Percentiles rank a stretch among this genome's conserved stretches.
Conservation (phyloP, 495 filamentous ascomycete species). For the Aspergillus egyptiacus region DNA sequence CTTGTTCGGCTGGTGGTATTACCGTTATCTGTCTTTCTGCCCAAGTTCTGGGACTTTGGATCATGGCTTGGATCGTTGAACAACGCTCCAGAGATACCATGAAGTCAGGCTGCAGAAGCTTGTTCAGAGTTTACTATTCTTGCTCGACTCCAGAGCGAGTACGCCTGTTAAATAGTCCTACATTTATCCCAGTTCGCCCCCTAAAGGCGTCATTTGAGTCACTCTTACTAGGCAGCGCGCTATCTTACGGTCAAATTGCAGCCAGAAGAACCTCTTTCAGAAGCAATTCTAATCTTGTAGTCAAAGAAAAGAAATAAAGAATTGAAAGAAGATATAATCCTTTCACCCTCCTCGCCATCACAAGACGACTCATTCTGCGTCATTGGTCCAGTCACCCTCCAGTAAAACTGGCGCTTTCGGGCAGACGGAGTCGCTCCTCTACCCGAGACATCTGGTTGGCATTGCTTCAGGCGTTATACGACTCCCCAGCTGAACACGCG, state of each 20-base stretch:
- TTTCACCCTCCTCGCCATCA: constrained; percentile 6
- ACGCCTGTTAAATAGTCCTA: constrained; percentile 6
- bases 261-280: background rate
- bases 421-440: background rate
- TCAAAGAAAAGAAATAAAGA: background rate
- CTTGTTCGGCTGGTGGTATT: constrained; percentile 9
- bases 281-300: background rate
- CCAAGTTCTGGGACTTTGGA: constrained; percentile 5
- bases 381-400: constrained; percentile 12
- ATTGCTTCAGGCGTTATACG: background rate
- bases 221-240: constrained; percentile 17
- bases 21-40: constrained; percentile 6
- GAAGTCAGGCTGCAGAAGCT: constrained; percentile 4
- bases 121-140: background rate
- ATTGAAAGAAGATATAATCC: constrained; percentile 4
- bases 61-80: too few species aligned
- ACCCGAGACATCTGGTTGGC: constrained; percentile 1
- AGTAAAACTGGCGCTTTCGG: background rate
- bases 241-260: background rate
- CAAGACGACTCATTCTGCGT: constrained; percentile 1
- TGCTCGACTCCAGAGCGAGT: too few species aligned
- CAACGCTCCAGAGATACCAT: too few species aligned
- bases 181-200: background rate
- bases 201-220: constrained; percentile 10
- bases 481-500: constrained; percentile 10